Evolutionary conservation across 2,329 filamentous ascomycete species (phyloP), one percentile per base, ranked within the genome.

Genomic region (Penicillium sp.): DNA sequence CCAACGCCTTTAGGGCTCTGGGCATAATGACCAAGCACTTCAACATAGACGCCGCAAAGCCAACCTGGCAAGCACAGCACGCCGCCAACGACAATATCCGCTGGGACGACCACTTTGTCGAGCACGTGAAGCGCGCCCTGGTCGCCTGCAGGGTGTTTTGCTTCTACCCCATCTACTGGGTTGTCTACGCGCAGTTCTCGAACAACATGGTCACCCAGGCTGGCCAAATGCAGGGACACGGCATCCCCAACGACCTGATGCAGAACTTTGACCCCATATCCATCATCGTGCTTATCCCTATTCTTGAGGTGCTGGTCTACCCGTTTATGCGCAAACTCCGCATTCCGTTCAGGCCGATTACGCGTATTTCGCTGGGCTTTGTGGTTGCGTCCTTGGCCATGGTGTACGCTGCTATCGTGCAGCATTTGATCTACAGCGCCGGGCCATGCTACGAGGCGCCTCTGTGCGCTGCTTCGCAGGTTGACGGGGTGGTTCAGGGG

Each of bases 231-330:
- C 65, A 81, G 53, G 81, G 86, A 2, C 78, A 87, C 66, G 87
- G 88, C 30, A 81, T 90, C 3, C 89, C 89, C 65, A 92, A 92
- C 76, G 89, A 92, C 67, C 75, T 91, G 57, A 82, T 92, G 65
- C 82, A 85, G 69, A 91, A 91, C 73, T 77, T 92, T 42, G 86
- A 91, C 70, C 87, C 89, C 5, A 83, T 92, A 61, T 83, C 87
- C 24, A 83, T 91, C 60, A 82, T 92, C 64, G 84, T 92, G 66
- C 82, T 91, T 71, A 87, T 91, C 49, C 88, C 88, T 2, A 74
- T 91, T 60, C 81, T 85, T 61, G 88, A 92, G 66, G 78, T 77
- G 26, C n/a, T 85, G 38, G 64, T 92, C 57, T 92, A 91, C 72
- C 89, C 89, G 0, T 67, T 79, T 18, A 80, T 91, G 57, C 84